phyloP scores from a whole-genome alignment of 306 rosid species.

The Arachis hypogaea region DNA sequence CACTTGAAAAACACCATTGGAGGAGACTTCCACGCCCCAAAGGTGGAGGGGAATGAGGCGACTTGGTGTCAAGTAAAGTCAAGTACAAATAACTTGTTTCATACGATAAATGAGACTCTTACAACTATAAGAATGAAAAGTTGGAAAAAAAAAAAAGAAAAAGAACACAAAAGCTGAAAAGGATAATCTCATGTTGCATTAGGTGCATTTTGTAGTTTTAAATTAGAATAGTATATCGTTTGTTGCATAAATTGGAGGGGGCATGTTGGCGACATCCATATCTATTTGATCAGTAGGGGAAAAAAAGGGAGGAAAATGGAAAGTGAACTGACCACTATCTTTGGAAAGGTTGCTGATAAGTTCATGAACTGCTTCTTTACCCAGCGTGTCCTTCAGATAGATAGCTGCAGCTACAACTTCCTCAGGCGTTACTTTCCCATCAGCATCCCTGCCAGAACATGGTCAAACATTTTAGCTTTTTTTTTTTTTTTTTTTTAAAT shows the following conservation, averaged over 20 bases:
- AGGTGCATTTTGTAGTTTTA: neutral
- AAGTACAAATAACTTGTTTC: no score
- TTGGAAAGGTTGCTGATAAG: constrained; percentile 78
- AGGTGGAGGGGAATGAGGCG: no score
- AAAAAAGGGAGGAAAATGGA: constrained; percentile 11
- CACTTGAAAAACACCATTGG: no score
- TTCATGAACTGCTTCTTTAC: constrained; percentile 81
- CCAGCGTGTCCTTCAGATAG: constrained; percentile 76
- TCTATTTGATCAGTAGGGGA: neutral
- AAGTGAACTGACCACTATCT: constrained; percentile 58
- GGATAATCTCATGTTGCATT: constrained; percentile 5
- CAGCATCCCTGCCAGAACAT: constrained; percentile 71
- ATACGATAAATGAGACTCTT: neutral
- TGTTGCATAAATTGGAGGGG: constrained; percentile 3
- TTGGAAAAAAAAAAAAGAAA: neutral
- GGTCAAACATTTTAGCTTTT: constrained; percentile 2
- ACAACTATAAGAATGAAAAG: neutral
- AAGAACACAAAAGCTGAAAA: neutral
- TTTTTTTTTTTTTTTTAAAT: constrained; percentile 22
- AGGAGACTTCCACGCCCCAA: no score
- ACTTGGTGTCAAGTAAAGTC: no score
- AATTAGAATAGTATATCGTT: constrained; percentile 17
- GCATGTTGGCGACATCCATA: constrained; percentile 19
- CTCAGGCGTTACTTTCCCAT: constrained; percentile 87
- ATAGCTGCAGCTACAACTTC: constrained; percentile 83